Base-by-base conservation (phyloP, 2,329 filamentous ascomycete species). In the Byssoonygena ceratinophila region DNA sequence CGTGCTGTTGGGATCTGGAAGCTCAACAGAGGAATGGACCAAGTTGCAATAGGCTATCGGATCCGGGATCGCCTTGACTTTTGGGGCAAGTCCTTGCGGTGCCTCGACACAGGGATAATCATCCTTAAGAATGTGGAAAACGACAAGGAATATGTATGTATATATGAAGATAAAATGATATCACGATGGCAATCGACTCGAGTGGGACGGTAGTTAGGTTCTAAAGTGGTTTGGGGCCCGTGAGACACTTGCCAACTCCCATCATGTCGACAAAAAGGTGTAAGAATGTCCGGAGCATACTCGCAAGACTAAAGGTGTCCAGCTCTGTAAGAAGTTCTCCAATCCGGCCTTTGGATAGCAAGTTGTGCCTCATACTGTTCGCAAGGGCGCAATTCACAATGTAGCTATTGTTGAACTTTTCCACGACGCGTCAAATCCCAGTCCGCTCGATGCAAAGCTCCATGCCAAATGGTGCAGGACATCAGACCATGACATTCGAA, bases 401-500 rank as follows among this genome's bases (percentile, higher is more conserved):
- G 36, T 40, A 22, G 37, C 11, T 22, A 20, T 40, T 22, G 4
- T 20, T 18, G 37, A 4, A 12, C 37, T 22, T 40, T 23, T 12
- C 18, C 1, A 29, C 11, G 46, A 25, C 46, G 46, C 46, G 46
- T 27, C 32, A 9, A 48, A 48, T 32, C 12, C 16, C 18, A 34
- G 29, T 36, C 31, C 4, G 23, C 14, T 32, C n/a, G 8, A 16
- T 23, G 2, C 45, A 23, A 22, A 11, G 12, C 6, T 48, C 12
- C 46, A 48, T 48, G 29, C 31, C 22, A n/a, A n/a, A 47, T 23
- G 37, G 8, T 14, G 16, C 12, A 37, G 8, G 3, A n/a, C 37
- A 43, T 12, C 12, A 20, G 3, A 45, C 29, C 25, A 51, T 45
- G 49, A 51, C 40, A 20, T 39, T 53, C 29, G 58, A 60, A 51